Conservation (phyloP, 805 yeast species). For the Yarrowia deformans region DNA sequence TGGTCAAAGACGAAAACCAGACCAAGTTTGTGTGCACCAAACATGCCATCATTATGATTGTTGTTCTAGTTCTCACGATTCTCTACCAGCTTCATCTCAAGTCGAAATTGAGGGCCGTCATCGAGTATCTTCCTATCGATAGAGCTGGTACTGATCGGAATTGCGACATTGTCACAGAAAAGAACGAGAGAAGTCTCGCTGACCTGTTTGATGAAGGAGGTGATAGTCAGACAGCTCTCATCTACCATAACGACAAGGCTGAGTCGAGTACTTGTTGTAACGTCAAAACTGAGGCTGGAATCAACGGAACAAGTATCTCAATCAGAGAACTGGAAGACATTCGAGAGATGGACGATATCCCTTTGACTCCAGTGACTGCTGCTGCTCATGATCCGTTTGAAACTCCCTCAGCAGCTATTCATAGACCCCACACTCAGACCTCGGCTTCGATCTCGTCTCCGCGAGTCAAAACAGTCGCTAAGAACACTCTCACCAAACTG, state of each 20-base stretch:
- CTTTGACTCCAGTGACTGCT: background rate
- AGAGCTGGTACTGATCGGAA: background rate
- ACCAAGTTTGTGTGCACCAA: constrained; percentile 54
- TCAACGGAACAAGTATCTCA: constrained; percentile 13
- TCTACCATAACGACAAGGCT: background rate
- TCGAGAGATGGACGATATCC: constrained; percentile 2
- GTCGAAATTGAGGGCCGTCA: constrained; percentile 36
- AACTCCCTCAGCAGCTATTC: background rate
- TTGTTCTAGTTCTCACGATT: constrained; percentile 61
- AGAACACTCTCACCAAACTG: constrained; percentile 16
- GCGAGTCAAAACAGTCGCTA: constrained; percentile 8
- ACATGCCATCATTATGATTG: constrained; percentile 62
- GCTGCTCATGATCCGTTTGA: constrained; percentile 1
- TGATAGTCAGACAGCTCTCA: no score
- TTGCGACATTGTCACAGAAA: background rate
- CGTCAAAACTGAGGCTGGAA: background rate
- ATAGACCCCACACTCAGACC: background rate
- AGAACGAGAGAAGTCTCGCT: background rate
- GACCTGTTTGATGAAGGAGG: background rate
- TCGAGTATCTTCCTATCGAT: constrained; percentile 22
- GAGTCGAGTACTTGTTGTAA: background rate
- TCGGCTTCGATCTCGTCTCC: constrained; percentile 4
- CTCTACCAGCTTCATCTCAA: constrained; percentile 64
- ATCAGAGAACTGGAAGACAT: constrained; percentile 7
- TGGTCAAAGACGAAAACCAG: constrained; percentile 61